Evolutionary conservation across 2,329 filamentous ascomycete genomes (phyloP).

Genomic region (Trichoderma lentiforme): DNA sequence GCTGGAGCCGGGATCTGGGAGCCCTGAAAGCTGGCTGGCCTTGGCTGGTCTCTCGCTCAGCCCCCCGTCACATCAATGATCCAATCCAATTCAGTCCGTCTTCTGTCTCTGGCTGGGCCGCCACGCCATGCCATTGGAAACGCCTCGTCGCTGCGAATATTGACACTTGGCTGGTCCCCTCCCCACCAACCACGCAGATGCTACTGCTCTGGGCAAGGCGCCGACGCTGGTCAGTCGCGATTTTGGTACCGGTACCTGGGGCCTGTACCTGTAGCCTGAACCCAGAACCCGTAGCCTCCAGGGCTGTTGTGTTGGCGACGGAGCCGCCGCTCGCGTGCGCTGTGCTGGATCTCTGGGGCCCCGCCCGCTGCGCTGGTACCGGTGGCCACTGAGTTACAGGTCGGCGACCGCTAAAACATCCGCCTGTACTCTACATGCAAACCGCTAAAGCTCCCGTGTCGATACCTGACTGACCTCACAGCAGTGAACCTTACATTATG

Average conservation of each 20-base stretch:
- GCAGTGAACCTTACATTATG: background rate
- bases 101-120: background rate
- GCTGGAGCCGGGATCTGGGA: background rate
- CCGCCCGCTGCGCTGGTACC: constrained; percentile 7
- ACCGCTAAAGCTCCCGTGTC: background rate
- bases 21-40: background rate
- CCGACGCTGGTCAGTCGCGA: background rate
- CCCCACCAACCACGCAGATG: constrained; percentile 19
- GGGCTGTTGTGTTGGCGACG: background rate
- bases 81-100: background rate
- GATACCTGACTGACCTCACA: background rate
- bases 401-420: background rate
- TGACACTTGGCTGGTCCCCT: background rate
- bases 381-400: constrained; percentile 3
- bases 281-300: background rate
- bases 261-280: background rate
- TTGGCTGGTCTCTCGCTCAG: background rate
- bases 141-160: constrained; percentile 1
- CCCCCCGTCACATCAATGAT: background rate
- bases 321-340: constrained; percentile 15
- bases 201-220: constrained; percentile 19
- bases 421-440: background rate
- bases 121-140: constrained; percentile 6
- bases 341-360: constrained; percentile 15
- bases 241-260: constrained; percentile 4